Conservation (phyloP, 2,329 filamentous ascomycete species). For the Apiospora sp. region DNA sequence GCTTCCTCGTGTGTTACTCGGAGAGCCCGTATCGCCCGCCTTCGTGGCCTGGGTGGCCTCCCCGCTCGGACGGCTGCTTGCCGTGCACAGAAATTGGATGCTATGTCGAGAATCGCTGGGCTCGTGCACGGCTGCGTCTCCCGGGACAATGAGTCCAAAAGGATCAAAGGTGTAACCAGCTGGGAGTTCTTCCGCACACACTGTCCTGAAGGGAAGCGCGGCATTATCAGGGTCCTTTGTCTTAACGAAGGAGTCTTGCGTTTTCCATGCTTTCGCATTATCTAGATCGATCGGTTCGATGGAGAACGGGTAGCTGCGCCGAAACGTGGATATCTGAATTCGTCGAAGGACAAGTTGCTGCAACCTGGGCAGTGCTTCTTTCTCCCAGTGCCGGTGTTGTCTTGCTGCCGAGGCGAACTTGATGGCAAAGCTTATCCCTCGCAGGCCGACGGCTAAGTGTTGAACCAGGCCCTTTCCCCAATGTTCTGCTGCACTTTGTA, state of each 20-base stretch:
- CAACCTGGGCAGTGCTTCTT: slow-evolving; percentile 22
- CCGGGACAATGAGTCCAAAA: slow-evolving; percentile 18
- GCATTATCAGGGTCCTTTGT: slow-evolving; percentile 9
- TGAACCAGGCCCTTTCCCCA: slow-evolving; percentile 20
- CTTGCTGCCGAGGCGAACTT: slow-evolving; percentile 19
- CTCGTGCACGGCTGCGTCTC: neutral
- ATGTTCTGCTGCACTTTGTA: slow-evolving; percentile 8
- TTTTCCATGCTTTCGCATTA: slow-evolving; percentile 22
- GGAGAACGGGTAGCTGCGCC: slow-evolving; percentile 6
- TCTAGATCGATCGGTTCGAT: slow-evolving; percentile 23
- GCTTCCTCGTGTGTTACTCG: neutral
- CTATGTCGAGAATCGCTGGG: slow-evolving; percentile 10
- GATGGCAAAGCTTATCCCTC: slow-evolving; percentile 20
- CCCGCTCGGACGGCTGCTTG: neutral
- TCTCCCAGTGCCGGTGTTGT: slow-evolving; percentile 19
- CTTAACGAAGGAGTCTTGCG: slow-evolving; percentile 8
- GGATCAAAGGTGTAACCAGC: slow-evolving; percentile 18
- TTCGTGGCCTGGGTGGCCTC: slow-evolving; percentile 3
- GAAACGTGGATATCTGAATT: slow-evolving; percentile 6
- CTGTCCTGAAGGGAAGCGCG: slow-evolving; percentile 6
- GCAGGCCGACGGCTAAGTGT: neutral
- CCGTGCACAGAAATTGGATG: slow-evolving; percentile 7
- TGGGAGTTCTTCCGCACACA: slow-evolving; percentile 14
- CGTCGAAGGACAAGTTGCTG: slow-evolving; percentile 21
- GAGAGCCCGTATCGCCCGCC: neutral